Percentiles rank a stretch among this genome's conserved stretches.
These are phyloP conservation scores for Linnemannia schmuckeri DNA, from an alignment of 192 early-diverging fungal species.

Conservation along the genomic window DNA sequence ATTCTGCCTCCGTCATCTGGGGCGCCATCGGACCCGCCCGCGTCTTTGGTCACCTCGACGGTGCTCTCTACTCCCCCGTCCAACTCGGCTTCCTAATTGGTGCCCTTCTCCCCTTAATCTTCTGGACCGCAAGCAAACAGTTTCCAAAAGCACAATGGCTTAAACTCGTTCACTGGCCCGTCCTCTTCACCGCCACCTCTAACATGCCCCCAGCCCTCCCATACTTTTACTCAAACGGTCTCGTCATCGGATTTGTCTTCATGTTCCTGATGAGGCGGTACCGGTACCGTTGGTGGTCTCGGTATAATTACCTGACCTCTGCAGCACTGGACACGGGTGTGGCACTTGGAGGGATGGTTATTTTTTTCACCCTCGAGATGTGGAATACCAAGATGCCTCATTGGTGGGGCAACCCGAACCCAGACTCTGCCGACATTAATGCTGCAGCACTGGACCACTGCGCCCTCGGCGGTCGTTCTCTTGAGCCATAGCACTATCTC, in stretches of 20 bases:
- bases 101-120: slow-evolving; percentile 65
- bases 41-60: slow-evolving; percentile 65
- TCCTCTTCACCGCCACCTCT: slow-evolving; percentile 61
- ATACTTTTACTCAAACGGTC: slow-evolving; percentile 59
- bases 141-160: slow-evolving; percentile 60
- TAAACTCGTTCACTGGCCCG: slow-evolving; percentile 66
- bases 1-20: slow-evolving; percentile 78
- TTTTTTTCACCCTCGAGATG: slow-evolving; percentile 56
- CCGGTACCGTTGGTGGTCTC: slow-evolving; percentile 67
- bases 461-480: not conserved
- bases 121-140: slow-evolving; percentile 64
- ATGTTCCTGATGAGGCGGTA: slow-evolving; percentile 65
- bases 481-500: not conserved
- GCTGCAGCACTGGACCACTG: not conserved
- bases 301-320: slow-evolving; percentile 77
- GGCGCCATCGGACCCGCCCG: slow-evolving; percentile 78
- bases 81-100: slow-evolving; percentile 66
- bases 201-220: slow-evolving; percentile 65
- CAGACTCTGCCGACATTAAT: not conserved
- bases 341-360: slow-evolving; percentile 59
- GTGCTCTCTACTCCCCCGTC: slow-evolving; percentile 52
- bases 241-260: slow-evolving; percentile 67
- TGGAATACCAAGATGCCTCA: slow-evolving; percentile 18
- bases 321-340: slow-evolving; percentile 73
- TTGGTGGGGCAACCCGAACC: slow-evolving; percentile 48